Evolutionary conservation across 768 basidiomycete genomes (phyloP), one percentile per base, ranked within the genome.

Genomic region (Tephrocybe sp.): DNA sequence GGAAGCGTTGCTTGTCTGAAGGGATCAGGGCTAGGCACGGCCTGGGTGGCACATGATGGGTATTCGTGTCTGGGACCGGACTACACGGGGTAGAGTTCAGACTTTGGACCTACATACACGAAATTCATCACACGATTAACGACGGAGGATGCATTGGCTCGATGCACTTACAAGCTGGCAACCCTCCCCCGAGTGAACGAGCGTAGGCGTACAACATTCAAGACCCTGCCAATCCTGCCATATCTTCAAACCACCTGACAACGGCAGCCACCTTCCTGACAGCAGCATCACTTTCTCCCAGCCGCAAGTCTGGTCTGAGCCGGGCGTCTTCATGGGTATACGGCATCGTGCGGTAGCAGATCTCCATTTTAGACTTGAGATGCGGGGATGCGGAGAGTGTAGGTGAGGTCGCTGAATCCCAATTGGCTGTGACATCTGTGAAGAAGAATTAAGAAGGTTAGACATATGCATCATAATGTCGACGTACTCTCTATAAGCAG

Each of bases 261-360:
- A 89, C 72, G 15, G 73, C 68, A 0, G 83, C 78, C 0, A 92
- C 89, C 51, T 76, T 84, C 47, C 80, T 74, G 12, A 92, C 85
- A 7, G 74, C 76, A 8, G 82, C 79, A 48, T 92, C 89, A 49
- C 83, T 88, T 51, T 72, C 69, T 1, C 83, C 87, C 3, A 92
- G 70, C 27, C 88, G 74, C 34, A 91, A 64, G 64, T 92, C 90
- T 15, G 90, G 89, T 5, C 87, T 77, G 5, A 87, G 67, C 5
- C 71, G 72, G 15, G 69, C 68, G 61, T 92, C 88, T 52, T 79
- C 76, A 24, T 72, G 73, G 1, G 75, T 71, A 54, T 78, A 75
- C 2, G 88, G 86, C 79, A 92, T 79, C 6, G 87, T 85, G 16
- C 90, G 82, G 66, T 86, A 92, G 61, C 90, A 92, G 13, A 92